Conservation (phyloP, 257 asterid species). For the Anisodus acutangulus region DNA sequence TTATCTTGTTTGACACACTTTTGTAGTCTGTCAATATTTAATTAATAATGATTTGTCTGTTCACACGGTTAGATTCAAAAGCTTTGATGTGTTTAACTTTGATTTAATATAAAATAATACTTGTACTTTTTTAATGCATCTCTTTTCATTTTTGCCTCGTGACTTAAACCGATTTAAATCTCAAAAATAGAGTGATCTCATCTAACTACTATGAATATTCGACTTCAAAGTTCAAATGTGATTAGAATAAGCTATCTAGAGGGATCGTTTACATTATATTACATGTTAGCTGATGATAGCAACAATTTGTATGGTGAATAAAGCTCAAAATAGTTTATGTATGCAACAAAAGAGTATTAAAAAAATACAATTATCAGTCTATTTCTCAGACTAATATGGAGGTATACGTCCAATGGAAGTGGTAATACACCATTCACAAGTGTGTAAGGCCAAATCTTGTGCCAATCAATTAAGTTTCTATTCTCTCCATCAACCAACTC, state of each 20-base stretch:
- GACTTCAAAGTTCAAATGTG: background rate
- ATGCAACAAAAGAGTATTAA: background rate
- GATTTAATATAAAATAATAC: no score
- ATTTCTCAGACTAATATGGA: background rate
- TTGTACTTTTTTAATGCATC: background rate
- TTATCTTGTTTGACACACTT: no score
- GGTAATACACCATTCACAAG: background rate
- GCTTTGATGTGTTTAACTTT: background rate
- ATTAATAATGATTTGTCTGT: background rate
- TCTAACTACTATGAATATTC: background rate
- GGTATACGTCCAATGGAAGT: background rate
- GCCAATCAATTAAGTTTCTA: background rate
- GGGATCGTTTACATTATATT: background rate
- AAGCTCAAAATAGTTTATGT: background rate
- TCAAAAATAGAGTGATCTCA: no score
- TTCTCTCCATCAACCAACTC: background rate
- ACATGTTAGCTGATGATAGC: background rate
- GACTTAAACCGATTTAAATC: background rate
- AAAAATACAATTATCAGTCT: background rate
- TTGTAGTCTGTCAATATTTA: background rate
- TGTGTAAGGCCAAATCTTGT: background rate
- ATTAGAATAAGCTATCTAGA: background rate
- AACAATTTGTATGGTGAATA: background rate
- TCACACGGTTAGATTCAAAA: background rate
- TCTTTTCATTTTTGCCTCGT: background rate